A percentile compares a stretch with the other conserved stretches of the same genome.
phyloP scores from a whole-genome alignment of 768 basidiomycete species.

The Leucosporidium scottii region DNA sequence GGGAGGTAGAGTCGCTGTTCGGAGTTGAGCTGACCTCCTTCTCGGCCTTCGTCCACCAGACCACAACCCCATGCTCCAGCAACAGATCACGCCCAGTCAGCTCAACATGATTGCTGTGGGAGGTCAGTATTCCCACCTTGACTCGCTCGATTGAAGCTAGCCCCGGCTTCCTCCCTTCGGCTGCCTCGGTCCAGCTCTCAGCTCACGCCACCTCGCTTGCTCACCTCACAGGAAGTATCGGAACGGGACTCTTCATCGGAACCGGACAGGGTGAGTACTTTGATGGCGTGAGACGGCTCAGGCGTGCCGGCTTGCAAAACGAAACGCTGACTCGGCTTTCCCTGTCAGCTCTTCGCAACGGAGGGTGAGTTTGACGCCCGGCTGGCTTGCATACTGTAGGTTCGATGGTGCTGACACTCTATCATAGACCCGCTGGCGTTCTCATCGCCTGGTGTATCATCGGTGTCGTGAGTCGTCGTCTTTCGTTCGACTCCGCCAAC shows the following conservation, averaged over 20 bases:
- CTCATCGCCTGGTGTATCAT: slow-evolving; percentile 33
- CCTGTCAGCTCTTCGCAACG: too few species aligned
- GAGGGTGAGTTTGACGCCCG: too few species aligned
- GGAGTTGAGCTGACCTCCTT: too few species aligned
- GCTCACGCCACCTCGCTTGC: background rate
- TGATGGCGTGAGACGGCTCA: slow-evolving; percentile 9
- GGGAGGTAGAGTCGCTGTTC: too few species aligned
- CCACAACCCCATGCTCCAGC: slow-evolving; percentile 38
- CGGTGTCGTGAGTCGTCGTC: slow-evolving; percentile 7
- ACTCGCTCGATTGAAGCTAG: background rate
- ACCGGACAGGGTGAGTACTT: background rate
- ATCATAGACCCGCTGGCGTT: slow-evolving; percentile 20
- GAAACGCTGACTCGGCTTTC: too few species aligned
- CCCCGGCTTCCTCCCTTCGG: too few species aligned
- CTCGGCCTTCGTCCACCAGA: background rate
- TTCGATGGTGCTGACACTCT: too few species aligned
- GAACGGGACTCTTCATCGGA: slow-evolving; percentile 32
- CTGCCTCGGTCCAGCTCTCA: background rate
- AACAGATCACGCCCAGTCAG: slow-evolving; percentile 42
- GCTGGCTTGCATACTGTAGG: too few species aligned
- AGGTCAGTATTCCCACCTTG: background rate
- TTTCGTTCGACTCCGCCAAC: background rate
- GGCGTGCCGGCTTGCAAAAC: too few species aligned
- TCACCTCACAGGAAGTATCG: slow-evolving; percentile 42
- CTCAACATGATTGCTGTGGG: slow-evolving; percentile 38